These are phyloP conservation scores for Arachnomyces sp. DNA, from an alignment of 2,329 filamentous ascomycete species.

Conservation along the genomic window DNA sequence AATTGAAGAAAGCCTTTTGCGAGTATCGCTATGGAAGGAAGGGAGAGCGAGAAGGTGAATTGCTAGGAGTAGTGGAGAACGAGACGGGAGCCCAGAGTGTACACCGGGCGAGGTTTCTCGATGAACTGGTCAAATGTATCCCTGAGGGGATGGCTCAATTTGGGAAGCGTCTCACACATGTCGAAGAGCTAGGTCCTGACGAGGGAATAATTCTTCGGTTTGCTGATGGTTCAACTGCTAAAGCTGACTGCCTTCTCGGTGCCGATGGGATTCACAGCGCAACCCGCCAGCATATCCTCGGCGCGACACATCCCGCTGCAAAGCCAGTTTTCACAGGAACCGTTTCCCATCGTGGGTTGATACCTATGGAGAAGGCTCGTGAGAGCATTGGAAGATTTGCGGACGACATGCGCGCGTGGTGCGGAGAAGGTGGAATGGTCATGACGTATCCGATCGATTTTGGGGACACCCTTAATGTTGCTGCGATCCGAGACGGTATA, in stretches of 20 bases:
- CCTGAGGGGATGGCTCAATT: conserved; percentile 25
- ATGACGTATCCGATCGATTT: no score
- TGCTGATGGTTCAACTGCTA: conserved; percentile 17
- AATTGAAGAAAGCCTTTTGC: no score
- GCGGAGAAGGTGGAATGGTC: no score
- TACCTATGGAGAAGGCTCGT: conserved; percentile 46
- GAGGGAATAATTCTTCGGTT: conserved; percentile 15
- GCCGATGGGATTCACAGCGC: conserved; percentile 30
- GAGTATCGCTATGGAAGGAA: conserved; percentile 17
- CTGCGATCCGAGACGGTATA: no score
- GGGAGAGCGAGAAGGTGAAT: conserved; percentile 21
- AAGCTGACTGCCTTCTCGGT: conserved; percentile 26
- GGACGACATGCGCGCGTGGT: no score
- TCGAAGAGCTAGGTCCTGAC: conserved; percentile 6
- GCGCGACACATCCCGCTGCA: conserved; percentile 26
- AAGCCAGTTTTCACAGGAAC: conserved; percentile 45
- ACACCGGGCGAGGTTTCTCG: conserved; percentile 4
- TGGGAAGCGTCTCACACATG: conserved; percentile 18
- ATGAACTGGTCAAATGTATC: conserved; percentile 5
- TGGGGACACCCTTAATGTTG: no score
- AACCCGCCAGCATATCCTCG: conserved; percentile 24
- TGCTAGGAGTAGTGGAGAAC: conserved; percentile 26
- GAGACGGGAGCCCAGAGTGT: conserved; percentile 14
- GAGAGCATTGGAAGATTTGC: no score
- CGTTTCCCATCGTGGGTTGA: conserved; percentile 52